A percentile compares a stretch with the other conserved stretches of the same genome.
Conservation (phyloP, 75 land plant genomes). For the Larix kaempferi region DNA sequence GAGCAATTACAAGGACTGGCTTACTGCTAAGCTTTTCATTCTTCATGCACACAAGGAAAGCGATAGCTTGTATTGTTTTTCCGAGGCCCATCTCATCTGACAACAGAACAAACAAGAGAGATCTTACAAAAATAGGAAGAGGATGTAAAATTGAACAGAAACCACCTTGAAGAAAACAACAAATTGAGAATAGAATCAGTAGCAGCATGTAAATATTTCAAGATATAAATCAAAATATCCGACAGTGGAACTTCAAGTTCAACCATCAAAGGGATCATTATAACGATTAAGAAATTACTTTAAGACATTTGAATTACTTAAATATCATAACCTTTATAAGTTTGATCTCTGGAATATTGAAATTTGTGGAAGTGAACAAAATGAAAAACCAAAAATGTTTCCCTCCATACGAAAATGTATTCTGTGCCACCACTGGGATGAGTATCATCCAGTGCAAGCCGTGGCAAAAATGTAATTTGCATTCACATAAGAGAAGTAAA, state of each 20-base stretch:
- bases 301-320: too few species aligned
- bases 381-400: background rate
- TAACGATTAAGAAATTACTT: too few species aligned
- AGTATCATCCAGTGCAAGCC: background rate
- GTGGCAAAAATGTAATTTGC: background rate
- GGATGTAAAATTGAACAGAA: background rate
- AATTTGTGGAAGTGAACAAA: background rate
- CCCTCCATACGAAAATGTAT: background rate
- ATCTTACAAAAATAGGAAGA: conserved; percentile 7
- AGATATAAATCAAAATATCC: too few species aligned
- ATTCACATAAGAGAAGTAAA: background rate
- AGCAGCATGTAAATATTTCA: too few species aligned
- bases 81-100: conserved; percentile 50
- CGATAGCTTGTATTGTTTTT: conserved; percentile 35
- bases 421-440: background rate
- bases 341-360: background rate
- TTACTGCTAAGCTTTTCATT: conserved; percentile 21
- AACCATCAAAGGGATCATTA: background rate
- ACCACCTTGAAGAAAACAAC: background rate
- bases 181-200: too few species aligned
- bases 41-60: conserved; percentile 30
- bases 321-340: too few species aligned
- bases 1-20: conserved; percentile 39
- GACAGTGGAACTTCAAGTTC: background rate
- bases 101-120: background rate